Conservation (phyloP, 176 grass and related monocot species). For the Leersia perrieri region DNA sequence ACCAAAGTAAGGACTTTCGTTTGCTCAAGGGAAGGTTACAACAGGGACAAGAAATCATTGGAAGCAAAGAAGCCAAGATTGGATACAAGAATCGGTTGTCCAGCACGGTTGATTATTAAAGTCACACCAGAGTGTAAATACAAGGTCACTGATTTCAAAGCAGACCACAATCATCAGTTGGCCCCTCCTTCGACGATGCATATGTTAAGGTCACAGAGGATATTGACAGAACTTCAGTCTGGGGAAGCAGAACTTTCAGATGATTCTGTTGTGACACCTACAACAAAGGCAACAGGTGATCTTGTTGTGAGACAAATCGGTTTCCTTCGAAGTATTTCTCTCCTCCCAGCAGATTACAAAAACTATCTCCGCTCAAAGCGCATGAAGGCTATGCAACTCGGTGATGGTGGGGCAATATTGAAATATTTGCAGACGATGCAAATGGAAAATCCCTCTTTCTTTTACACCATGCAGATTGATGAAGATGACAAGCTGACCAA, state of each 20-base stretch:
- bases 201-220: slow-evolving; percentile 94
- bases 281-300: slow-evolving; percentile 70
- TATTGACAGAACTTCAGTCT: slow-evolving; percentile 86
- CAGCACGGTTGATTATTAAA: slow-evolving; percentile 90
- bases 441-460: slow-evolving; percentile 82
- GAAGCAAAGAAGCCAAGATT: slow-evolving; percentile 94
- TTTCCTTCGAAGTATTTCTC: slow-evolving; percentile 68
- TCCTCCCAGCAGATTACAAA: slow-evolving; percentile 85
- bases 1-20: slow-evolving; percentile 95
- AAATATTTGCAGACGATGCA: slow-evolving; percentile 98
- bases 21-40: slow-evolving; percentile 95
- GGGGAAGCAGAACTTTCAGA: slow-evolving; percentile 75
- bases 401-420: slow-evolving; percentile 85
- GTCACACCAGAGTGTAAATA: slow-evolving; percentile 76
- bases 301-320: slow-evolving; percentile 71
- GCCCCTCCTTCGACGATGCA: slow-evolving; percentile 96
- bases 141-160: slow-evolving; percentile 86
- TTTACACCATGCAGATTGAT: slow-evolving; percentile 95
- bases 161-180: slow-evolving; percentile 93
- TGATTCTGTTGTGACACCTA: slow-evolving; percentile 70
- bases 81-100: slow-evolving; percentile 96
- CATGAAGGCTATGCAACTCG: slow-evolving; percentile 77
- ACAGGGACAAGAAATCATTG: slow-evolving; percentile 89
- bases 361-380: slow-evolving; percentile 86
- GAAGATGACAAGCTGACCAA: slow-evolving; percentile 97